phyloP scores from a whole-genome alignment of 2,329 filamentous ascomycete species.

The Penicillium sumatraense region DNA sequence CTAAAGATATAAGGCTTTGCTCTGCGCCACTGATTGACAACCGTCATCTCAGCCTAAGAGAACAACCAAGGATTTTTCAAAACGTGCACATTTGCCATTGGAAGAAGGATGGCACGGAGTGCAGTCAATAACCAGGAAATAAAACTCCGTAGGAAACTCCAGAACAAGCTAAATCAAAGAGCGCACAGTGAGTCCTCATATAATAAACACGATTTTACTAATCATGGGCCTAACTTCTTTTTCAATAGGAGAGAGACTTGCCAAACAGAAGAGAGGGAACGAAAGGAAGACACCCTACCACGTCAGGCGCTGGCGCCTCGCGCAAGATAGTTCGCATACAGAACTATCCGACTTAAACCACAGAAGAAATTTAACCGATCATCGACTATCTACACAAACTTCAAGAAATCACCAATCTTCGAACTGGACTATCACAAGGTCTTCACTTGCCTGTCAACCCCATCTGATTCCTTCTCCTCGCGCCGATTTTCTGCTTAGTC shows the following conservation, averaged over 20 bases:
- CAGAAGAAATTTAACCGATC: neutral
- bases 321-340: neutral
- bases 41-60: neutral
- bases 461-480: neutral
- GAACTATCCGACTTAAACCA: neutral
- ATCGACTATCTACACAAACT: neutral
- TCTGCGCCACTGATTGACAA: neutral
- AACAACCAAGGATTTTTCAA: neutral
- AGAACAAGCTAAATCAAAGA: neutral
- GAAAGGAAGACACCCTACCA: neutral
- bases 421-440: neutral
- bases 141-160: neutral
- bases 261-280: neutral
- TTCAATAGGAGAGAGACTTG: neutral
- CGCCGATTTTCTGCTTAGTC: neutral
- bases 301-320: neutral
- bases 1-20: neutral
- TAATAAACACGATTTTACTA: too few relatives aligned
- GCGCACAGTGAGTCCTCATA: neutral
- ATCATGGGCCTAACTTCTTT: too few relatives aligned
- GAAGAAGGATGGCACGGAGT: neutral
- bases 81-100: neutral
- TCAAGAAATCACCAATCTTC: neutral
- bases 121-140: neutral
- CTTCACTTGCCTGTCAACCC: neutral